A percentile compares a stretch with the other conserved stretches of the same genome.
phyloP scores from a whole-genome alignment of 2,329 filamentous ascomycete genomes.

The Penicillium sp. region DNA sequence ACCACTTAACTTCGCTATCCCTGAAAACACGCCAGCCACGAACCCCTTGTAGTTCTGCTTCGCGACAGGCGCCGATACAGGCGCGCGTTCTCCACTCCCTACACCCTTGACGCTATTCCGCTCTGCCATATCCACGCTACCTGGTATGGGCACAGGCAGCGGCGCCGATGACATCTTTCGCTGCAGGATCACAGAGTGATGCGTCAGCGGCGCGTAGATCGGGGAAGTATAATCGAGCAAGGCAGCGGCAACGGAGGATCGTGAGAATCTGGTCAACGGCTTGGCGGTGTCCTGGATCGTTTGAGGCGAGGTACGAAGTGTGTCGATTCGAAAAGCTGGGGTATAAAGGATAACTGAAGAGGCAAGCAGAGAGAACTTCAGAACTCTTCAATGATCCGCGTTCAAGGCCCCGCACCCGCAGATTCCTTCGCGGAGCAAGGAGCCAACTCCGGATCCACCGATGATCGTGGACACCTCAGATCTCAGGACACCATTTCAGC shows the following conservation, averaged over 20 bases:
- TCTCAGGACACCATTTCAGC: neutral
- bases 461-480: conserved; percentile 3
- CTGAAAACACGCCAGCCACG: conserved; percentile 92
- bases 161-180: conserved; percentile 26
- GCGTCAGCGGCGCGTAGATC: conserved; percentile 10
- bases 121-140: conserved; percentile 3
- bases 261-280: neutral
- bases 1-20: conserved; percentile 86
- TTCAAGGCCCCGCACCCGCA: conserved; percentile 13
- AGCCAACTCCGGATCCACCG: conserved; percentile 17
- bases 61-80: conserved; percentile 10
- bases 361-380: conserved; percentile 6
- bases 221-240: neutral
- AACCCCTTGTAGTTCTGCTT: conserved; percentile 83
- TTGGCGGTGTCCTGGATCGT: neutral
- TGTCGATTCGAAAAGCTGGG: neutral
- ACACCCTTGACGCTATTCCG: neutral
- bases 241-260: neutral
- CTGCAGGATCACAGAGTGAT: neutral
- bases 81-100: conserved; percentile 4
- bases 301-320: neutral
- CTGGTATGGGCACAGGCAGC: conserved; percentile 12
- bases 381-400: conserved; percentile 14
- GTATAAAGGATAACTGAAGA: conserved; percentile 3
- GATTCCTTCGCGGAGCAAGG: conserved; percentile 20